phyloP scores from a whole-genome alignment of 768 basidiomycete genomes.

The Chalciporus pseudorubinellus region DNA sequence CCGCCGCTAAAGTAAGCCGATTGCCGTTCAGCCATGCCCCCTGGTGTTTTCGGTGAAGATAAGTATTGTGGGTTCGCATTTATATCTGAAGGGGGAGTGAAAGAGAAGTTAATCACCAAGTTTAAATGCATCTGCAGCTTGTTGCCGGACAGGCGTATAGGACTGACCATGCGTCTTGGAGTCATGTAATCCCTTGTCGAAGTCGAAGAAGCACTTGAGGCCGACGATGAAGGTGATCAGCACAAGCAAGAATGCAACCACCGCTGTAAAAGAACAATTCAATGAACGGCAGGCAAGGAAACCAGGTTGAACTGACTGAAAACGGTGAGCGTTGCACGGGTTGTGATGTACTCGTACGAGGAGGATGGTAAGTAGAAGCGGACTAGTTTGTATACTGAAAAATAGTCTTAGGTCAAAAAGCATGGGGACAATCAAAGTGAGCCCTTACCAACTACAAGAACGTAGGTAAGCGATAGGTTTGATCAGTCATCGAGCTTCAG shows the following conservation, averaged over 20 bases:
- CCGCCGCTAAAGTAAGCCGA: conserved; percentile 49
- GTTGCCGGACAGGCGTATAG: conserved; percentile 32
- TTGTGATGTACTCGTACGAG: conserved; percentile 56
- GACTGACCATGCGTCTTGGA: conserved; percentile 77
- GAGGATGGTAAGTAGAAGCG: conserved; percentile 73
- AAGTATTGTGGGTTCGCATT: conserved; percentile 45
- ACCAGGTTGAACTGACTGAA: conserved; percentile 57
- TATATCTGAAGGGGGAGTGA: conserved; percentile 40
- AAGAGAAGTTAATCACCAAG: conserved; percentile 37
- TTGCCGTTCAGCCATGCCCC: conserved; percentile 46
- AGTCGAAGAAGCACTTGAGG: conserved; percentile 76
- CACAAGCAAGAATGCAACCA: conserved; percentile 72
- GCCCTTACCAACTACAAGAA: conserved; percentile 29
- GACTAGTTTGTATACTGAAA: conserved; percentile 76
- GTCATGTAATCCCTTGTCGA: conserved; percentile 70
- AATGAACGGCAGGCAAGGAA: background rate
- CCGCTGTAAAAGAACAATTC: conserved; percentile 42
- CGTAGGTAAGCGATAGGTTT: background rate
- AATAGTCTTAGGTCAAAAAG: conserved; percentile 1
- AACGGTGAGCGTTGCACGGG: conserved; percentile 72
- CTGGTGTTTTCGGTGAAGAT: conserved; percentile 37
- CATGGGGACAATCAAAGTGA: background rate
- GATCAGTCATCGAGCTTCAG: conserved; percentile 2
- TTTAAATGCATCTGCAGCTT: conserved; percentile 19
- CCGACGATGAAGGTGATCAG: conserved; percentile 75